A percentile compares a stretch with the other conserved stretches of the same genome.
These are phyloP conservation scores for Trichosporon ovoides DNA, from an alignment of 1,284 basidiomycete species.

Conservation along the genomic window DNA sequence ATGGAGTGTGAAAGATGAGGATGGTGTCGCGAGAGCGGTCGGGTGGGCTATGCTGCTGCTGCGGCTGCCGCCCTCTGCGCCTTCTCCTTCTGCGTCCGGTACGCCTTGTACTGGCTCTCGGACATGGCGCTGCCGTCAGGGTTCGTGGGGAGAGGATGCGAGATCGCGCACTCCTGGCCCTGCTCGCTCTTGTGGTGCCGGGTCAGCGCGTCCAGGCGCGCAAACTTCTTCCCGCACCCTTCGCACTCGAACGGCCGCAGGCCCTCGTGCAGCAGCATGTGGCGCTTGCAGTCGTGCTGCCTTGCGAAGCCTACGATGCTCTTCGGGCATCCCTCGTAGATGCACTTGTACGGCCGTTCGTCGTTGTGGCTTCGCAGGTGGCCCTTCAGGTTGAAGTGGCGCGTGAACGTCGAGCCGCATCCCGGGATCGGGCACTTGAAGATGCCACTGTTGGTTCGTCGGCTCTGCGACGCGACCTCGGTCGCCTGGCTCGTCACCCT, in stretches of 20 bases:
- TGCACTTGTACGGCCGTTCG: conserved; percentile 86
- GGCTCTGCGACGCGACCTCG: conserved; percentile 80
- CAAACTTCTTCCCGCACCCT: conserved; percentile 91
- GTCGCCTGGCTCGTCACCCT: conserved; percentile 90
- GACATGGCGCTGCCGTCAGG: conserved; percentile 47
- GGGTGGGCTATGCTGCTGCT: neutral
- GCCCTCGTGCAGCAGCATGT: conserved; percentile 79
- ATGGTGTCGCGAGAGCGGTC: neutral
- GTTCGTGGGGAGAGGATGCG: conserved; percentile 46
- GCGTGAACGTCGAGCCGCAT: conserved; percentile 91
- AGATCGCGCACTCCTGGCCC: conserved; percentile 47
- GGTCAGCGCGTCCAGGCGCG: conserved; percentile 85
- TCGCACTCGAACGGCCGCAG: conserved; percentile 81
- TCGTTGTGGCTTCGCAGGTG: conserved; percentile 95
- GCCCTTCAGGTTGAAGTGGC: conserved; percentile 59
- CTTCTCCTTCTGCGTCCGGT: conserved; percentile 24
- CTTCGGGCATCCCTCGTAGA: conserved; percentile 88
- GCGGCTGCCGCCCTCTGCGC: conserved; percentile 5
- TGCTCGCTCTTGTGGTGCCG: conserved; percentile 51
- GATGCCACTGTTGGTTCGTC: conserved; percentile 81
- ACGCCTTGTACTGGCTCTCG: conserved; percentile 47
- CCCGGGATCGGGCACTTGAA: conserved; percentile 83
- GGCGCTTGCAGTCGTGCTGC: conserved; percentile 93
- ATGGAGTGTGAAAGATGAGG: neutral
- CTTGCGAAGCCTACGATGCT: conserved; percentile 67